Percentiles rank a stretch among this genome's conserved stretches.
Conservation (phyloP, 768 basidiomycete species). For the Hygrophorus russula region DNA sequence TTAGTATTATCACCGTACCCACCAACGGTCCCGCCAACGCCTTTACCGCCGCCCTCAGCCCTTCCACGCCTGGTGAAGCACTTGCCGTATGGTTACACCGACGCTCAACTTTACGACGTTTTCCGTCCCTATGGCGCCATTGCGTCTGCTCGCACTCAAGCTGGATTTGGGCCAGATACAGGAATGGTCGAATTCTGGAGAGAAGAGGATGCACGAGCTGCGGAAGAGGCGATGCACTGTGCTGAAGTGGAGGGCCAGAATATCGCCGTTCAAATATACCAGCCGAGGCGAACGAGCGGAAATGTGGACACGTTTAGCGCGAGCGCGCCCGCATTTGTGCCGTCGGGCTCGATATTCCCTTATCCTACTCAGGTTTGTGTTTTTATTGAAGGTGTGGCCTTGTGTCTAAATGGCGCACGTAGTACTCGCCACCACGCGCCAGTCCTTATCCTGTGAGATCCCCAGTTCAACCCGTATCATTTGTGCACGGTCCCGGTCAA, state of each 20-base stretch:
- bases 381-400: conserved; percentile 2
- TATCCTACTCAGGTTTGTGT: conserved; percentile 48
- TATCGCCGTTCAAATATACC: conserved; percentile 74
- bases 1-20: conserved; percentile 78
- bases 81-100: conserved; percentile 56
- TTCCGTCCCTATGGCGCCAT: conserved; percentile 80
- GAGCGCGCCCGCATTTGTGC: conserved; percentile 67
- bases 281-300: conserved; percentile 48
- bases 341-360: conserved; percentile 50
- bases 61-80: conserved; percentile 77
- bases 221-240: conserved; percentile 77
- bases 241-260: conserved; percentile 76
- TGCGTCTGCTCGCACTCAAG: conserved; percentile 63
- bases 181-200: conserved; percentile 81
- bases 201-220: conserved; percentile 71
- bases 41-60: conserved; percentile 67
- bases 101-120: conserved; percentile 72
- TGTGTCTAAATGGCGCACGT: conserved; percentile 2
- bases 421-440: conserved; percentile 64
- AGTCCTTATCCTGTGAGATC: conserved; percentile 36
- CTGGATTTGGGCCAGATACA: conserved; percentile 67
- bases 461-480: conserved; percentile 36
- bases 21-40: conserved; percentile 63
- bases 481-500: conserved; percentile 82
- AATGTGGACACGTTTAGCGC: conserved; percentile 56